Evolutionary conservation across 208 protist genomes (phyloP).

Genomic region (Acanthamoeba triangularis): DNA sequence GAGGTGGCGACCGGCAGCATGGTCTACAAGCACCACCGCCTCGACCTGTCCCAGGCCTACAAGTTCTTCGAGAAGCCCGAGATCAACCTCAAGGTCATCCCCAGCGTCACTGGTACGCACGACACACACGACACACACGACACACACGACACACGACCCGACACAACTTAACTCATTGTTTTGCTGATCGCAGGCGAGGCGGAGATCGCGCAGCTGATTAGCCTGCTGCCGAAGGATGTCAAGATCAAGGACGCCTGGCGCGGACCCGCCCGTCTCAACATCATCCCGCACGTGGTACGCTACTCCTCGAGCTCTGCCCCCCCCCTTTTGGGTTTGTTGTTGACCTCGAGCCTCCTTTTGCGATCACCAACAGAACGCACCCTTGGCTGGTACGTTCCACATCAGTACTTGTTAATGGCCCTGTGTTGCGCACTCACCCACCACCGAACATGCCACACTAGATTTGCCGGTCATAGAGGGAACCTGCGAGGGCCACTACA

Average conservation of each 20-base stretch:
- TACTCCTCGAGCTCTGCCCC: neutral
- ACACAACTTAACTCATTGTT: neutral
- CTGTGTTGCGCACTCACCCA: neutral
- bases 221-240: neutral
- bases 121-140: neutral
- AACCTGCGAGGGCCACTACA: constrained; percentile 43
- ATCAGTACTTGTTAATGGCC: neutral
- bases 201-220: constrained; percentile 61
- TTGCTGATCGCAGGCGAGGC: neutral
- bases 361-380: neutral
- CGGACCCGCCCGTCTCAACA: neutral
- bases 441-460: neutral
- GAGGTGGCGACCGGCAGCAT: constrained; percentile 13
- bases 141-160: too few relatives aligned
- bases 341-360: neutral
- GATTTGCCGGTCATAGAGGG: neutral
- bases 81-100: constrained; percentile 74
- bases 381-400: neutral
- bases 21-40: constrained; percentile 56
- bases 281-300: constrained; percentile 46
- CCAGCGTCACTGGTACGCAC: neutral
- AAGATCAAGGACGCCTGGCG: constrained; percentile 19
- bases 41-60: constrained; percentile 1
- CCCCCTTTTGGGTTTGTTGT: neutral
- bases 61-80: constrained; percentile 48